Evolutionary conservation across 1,284 basidiomycete species (phyloP).

Genomic region (Rhodotorula sp.): DNA sequence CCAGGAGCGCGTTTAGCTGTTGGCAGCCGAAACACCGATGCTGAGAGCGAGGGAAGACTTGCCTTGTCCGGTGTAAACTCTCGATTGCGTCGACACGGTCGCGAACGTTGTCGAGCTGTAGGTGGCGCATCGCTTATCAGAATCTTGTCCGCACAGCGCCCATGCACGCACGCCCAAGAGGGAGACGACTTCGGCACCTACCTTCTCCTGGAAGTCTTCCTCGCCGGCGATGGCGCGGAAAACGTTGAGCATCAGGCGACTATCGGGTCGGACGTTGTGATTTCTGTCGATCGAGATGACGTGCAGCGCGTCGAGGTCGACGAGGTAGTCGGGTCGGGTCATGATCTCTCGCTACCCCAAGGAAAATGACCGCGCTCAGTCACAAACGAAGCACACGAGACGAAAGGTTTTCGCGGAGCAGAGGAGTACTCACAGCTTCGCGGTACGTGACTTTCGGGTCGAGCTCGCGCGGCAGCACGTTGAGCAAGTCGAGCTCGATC

Average conservation of each 20-base stretch:
- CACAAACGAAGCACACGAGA: not conserved
- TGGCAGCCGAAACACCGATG: too few species aligned
- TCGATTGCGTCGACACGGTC: conserved; percentile 44
- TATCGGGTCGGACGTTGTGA: conserved; percentile 43
- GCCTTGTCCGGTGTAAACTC: conserved; percentile 40
- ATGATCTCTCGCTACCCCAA: conserved; percentile 27
- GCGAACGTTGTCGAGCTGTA: conserved; percentile 39
- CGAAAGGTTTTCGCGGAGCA: not conserved
- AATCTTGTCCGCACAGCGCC: too few species aligned
- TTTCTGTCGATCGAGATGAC: conserved; percentile 35
- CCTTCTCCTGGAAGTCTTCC: conserved; percentile 42
- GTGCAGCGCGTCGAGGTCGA: conserved; percentile 34
- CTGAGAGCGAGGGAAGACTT: not conserved
- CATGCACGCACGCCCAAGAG: not conserved
- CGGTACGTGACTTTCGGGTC: conserved; percentile 36
- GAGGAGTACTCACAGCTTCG: conserved; percentile 15
- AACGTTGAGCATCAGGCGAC: conserved; percentile 41
- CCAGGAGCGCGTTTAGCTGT: too few species aligned
- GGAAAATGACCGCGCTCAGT: not conserved
- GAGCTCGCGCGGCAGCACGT: conserved; percentile 22
- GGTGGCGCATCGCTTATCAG: not conserved
- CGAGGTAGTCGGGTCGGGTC: conserved; percentile 31
- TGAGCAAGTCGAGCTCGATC: conserved; percentile 31
- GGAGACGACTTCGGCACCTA: not conserved
- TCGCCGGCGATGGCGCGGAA: conserved; percentile 37